Conservation (phyloP, 371 early-diverging fungal species). For the Furculomyces boomerangus region DNA sequence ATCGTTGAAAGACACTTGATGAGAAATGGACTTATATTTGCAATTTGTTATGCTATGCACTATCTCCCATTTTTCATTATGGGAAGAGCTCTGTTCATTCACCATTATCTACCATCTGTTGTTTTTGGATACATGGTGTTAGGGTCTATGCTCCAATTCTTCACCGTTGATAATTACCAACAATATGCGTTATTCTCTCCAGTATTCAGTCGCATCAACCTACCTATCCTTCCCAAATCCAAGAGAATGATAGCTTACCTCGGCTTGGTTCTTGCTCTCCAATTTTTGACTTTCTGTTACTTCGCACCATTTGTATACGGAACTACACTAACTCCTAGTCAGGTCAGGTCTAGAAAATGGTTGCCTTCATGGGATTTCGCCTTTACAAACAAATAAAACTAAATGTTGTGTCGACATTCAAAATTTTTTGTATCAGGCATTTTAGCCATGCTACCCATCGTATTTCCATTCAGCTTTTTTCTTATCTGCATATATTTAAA, state of each 20-base stretch:
- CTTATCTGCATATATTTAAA: too few species aligned
- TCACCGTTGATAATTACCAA: constrained; percentile 28
- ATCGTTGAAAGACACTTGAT: not conserved
- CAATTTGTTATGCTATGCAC: constrained; percentile 14
- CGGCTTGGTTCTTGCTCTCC: not conserved
- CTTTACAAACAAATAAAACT: not conserved
- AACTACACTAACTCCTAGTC: constrained; percentile 42
- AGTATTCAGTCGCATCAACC: constrained; percentile 26
- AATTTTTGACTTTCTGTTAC: not conserved
- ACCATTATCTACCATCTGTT: constrained; percentile 94
- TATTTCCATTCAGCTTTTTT: too few species aligned
- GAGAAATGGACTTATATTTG: not conserved
- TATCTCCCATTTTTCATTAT: constrained; percentile 89
- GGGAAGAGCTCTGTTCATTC: constrained; percentile 84
- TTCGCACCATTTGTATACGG: constrained; percentile 60
- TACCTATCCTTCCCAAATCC: constrained; percentile 36
- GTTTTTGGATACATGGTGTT: constrained; percentile 61
- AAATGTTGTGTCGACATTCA: too few species aligned
- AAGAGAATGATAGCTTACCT: not conserved
- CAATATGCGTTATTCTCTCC: constrained; percentile 21
- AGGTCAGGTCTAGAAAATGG: constrained; percentile 54
- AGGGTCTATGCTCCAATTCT: constrained; percentile 49
- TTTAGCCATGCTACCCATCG: too few species aligned
- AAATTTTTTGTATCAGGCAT: too few species aligned
- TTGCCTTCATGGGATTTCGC: constrained; percentile 67